Conservation (phyloP, 495 filamentous ascomycete species). For the Xylaria palmicola region DNA sequence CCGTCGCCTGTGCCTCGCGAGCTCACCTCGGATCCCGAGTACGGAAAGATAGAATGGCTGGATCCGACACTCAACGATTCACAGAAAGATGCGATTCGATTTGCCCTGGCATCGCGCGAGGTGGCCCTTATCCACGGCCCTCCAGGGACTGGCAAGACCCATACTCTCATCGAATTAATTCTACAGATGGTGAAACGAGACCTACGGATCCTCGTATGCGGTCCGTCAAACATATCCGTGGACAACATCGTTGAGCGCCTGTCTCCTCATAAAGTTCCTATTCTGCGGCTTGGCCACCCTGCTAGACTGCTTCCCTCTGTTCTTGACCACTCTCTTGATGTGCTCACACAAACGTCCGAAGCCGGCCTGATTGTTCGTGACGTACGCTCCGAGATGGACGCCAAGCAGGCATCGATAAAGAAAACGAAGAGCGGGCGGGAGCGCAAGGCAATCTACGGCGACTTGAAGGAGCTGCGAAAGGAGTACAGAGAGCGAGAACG, state of each 20-base stretch:
- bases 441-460: conserved; percentile 76
- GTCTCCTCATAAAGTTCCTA: conserved; percentile 75
- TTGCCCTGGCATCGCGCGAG: conserved; percentile 79
- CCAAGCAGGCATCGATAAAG: conserved; percentile 81
- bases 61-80: conserved; percentile 82
- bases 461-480: conserved; percentile 79
- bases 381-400: conserved; percentile 88
- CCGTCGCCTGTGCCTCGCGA: conserved; percentile 56
- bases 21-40: conserved; percentile 34
- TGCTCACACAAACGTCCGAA: conserved; percentile 87
- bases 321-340: conserved; percentile 84
- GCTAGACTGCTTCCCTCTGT: conserved; percentile 88
- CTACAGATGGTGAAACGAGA: conserved; percentile 74
- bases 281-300: conserved; percentile 89
- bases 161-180: conserved; percentile 94
- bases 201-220: conserved; percentile 82
- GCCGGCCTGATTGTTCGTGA: conserved; percentile 89
- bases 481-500: conserved; percentile 86
- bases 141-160: conserved; percentile 95
- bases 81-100: conserved; percentile 87
- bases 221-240: conserved; percentile 92
- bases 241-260: conserved; percentile 99
- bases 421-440: conserved; percentile 83
- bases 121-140: conserved; percentile 94
- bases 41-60: conserved; percentile 61